Conservation (phyloP, 2,329 filamentous ascomycete genomes). For the Coleophoma crateriformis region DNA sequence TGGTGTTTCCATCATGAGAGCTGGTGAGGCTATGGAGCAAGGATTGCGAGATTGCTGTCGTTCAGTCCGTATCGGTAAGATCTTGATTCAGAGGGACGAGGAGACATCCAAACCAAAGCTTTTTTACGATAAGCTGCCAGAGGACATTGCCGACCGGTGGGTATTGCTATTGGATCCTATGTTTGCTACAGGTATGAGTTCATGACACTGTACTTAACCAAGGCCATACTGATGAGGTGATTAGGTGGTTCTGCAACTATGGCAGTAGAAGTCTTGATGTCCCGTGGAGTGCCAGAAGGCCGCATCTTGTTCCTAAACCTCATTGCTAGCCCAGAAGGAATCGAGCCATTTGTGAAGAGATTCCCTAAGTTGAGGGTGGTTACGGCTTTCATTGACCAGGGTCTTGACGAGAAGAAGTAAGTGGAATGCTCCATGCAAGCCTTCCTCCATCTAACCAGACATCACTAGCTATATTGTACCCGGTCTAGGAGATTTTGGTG, state of each 20-base stretch:
- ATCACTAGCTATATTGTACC: slow-evolving; percentile 80
- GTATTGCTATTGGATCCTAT: slow-evolving; percentile 95
- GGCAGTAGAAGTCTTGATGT: slow-evolving; percentile 90
- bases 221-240: slow-evolving; percentile 1
- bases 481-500: slow-evolving; percentile 90
- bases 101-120: slow-evolving; percentile 88
- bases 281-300: slow-evolving; percentile 87
- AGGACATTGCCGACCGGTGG: slow-evolving; percentile 90
- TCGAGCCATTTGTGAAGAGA: slow-evolving; percentile 80
- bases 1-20: slow-evolving; percentile 96
- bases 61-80: slow-evolving; percentile 97
- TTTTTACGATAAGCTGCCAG: slow-evolving; percentile 96
- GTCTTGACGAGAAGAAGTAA: slow-evolving; percentile 97
- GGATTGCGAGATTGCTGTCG: slow-evolving; percentile 93
- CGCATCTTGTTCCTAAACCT: slow-evolving; percentile 94
- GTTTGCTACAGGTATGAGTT: slow-evolving; percentile 80
- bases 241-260: slow-evolving; percentile 90
- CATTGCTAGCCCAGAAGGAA: slow-evolving; percentile 93
- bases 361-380: slow-evolving; percentile 89
- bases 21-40: slow-evolving; percentile 98
- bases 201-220: background rate
- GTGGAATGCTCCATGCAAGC: slow-evolving; percentile 25
- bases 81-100: slow-evolving; percentile 94
- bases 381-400: slow-evolving; percentile 92
- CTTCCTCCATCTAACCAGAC: slow-evolving; percentile 10